phyloP scores from a whole-genome alignment of 2,329 filamentous ascomycete genomes.

The Verticillium longisporum region DNA sequence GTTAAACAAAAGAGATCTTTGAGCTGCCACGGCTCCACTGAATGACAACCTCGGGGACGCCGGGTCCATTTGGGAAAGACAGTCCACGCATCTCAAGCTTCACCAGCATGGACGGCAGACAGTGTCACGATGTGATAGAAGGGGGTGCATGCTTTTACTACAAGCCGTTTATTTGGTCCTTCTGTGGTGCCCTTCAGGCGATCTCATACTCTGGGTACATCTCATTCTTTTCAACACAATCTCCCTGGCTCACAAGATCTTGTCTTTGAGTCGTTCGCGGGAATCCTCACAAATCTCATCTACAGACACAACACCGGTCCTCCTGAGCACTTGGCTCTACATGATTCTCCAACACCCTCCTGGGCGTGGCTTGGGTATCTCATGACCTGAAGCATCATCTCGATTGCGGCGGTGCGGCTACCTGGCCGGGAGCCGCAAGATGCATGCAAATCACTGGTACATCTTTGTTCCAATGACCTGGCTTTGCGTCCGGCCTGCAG shows the following conservation, averaged over 20 bases:
- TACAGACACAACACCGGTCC: background rate
- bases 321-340: background rate
- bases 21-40: no score
- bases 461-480: background rate
- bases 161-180: background rate
- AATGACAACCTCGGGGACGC: no score
- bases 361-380: background rate
- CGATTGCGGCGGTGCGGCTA: background rate
- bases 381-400: background rate
- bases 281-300: background rate
- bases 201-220: background rate
- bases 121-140: background rate
- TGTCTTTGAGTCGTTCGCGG: no score
- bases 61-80: no score
- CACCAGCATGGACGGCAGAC: background rate
- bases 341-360: background rate
- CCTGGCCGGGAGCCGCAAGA: background rate
- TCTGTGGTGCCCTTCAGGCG: background rate
- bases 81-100: background rate
- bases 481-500: background rate
- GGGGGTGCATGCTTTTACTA: background rate
- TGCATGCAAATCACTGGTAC: background rate
- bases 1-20: no score
- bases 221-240: background rate
- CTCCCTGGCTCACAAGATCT: background rate